Evolutionary conservation across 2,329 filamentous ascomycete species (phyloP).

Genomic region (Epichloe coenophiala): DNA sequence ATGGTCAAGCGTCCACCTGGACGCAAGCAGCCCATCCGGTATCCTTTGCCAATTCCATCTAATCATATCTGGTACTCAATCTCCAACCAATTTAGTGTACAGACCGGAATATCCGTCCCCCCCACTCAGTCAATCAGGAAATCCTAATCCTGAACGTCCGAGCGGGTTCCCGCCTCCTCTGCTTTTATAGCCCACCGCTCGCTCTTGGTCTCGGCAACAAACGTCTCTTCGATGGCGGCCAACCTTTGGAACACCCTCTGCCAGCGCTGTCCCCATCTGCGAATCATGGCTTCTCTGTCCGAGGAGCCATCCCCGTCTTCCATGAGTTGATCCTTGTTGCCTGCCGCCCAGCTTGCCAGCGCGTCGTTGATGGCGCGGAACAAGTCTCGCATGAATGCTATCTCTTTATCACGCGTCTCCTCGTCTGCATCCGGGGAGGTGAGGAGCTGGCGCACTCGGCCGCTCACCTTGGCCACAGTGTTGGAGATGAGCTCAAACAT

Average conservation of each 20-base stretch:
- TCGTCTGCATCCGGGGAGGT: constrained; percentile 46
- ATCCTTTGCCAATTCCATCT: too few species aligned
- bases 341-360: constrained; percentile 56
- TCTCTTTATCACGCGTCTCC: constrained; percentile 55
- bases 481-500: constrained; percentile 83
- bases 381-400: constrained; percentile 61
- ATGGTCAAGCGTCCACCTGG: too few species aligned
- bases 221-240: constrained; percentile 72
- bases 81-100: background rate
- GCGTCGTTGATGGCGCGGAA: constrained; percentile 73
- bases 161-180: background rate
- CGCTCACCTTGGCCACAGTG: constrained; percentile 82
- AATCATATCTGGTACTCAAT: background rate
- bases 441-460: constrained; percentile 70
- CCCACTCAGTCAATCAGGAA: background rate
- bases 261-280: constrained; percentile 78
- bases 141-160: background rate
- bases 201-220: constrained; percentile 24
- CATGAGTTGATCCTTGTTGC: constrained; percentile 61
- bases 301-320: constrained; percentile 49
- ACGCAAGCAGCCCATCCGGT: too few species aligned
- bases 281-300: constrained; percentile 51
- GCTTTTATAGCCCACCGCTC: constrained; percentile 1
- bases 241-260: constrained; percentile 70
- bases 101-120: background rate